These are phyloP conservation scores for Eremothecium gossypii DNA, from an alignment of 1,139 yeast species.

Conservation along the genomic window DNA sequence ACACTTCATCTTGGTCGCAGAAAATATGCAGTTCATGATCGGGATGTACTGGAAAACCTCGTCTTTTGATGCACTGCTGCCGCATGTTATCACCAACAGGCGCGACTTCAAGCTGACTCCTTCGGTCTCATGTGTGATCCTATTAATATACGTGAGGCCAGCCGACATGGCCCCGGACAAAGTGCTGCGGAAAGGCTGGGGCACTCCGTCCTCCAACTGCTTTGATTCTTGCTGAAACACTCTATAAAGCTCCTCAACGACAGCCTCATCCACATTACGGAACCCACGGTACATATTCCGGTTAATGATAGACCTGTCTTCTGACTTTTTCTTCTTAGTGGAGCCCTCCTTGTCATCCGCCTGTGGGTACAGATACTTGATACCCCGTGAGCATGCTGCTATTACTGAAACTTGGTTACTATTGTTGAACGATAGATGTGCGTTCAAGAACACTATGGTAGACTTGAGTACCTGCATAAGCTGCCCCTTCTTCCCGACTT, in stretches of 20 bases:
- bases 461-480: constrained; percentile 25
- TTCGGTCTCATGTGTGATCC: constrained; percentile 40
- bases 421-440: constrained; percentile 78
- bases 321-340: constrained; percentile 7
- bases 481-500: constrained; percentile 14
- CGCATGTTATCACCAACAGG: constrained; percentile 48
- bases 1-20: constrained; percentile 86
- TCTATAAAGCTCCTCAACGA: constrained; percentile 50
- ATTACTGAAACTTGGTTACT: constrained; percentile 79
- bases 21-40: constrained; percentile 90
- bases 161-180: constrained; percentile 63
- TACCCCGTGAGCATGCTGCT: constrained; percentile 65
- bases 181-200: constrained; percentile 35
- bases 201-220: constrained; percentile 18
- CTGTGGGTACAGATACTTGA: constrained; percentile 63
- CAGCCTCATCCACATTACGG: constrained; percentile 67
- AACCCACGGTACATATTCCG: constrained; percentile 81
- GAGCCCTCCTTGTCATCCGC: constrained; percentile 9
- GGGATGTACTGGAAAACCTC: constrained; percentile 79
- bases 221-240: constrained; percentile 32
- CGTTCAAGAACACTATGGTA: constrained; percentile 44
- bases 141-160: constrained; percentile 71
- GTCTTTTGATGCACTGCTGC: constrained; percentile 60
- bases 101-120: constrained; percentile 59
- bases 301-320: constrained; percentile 26